Evolutionary conservation across 257 asterid species (phyloP).

Genomic region (Perilla frutescens): DNA sequence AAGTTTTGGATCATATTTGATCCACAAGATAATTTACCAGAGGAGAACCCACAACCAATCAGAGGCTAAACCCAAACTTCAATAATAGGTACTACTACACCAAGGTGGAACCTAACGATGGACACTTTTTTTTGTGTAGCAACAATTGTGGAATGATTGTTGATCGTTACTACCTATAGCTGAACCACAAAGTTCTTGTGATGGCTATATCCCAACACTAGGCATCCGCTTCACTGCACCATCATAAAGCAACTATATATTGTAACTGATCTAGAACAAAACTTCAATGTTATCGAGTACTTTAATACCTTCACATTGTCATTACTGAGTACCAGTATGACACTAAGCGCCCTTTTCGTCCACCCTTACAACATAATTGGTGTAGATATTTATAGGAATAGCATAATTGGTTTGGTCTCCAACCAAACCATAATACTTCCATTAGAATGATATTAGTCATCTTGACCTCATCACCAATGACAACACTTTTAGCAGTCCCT

Average conservation of each 20-base stretch:
- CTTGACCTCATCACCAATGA: not conserved
- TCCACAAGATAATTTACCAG: not conserved
- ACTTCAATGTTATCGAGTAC: not conserved
- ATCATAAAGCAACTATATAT: too few species aligned
- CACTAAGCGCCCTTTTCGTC: not conserved
- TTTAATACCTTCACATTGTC: not conserved
- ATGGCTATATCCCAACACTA: too few species aligned
- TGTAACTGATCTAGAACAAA: not conserved
- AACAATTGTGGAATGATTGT: not conserved
- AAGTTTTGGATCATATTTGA: not conserved
- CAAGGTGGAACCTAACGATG: not conserved
- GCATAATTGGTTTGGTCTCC: too few species aligned
- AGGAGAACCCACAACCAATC: not conserved
- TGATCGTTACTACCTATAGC: slow-evolving; percentile 7
- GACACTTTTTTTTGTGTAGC: not conserved
- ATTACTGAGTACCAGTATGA: not conserved
- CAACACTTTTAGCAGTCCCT: not conserved
- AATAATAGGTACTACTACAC: not conserved
- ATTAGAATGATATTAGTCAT: not conserved
- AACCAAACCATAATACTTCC: too few species aligned
- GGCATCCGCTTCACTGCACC: too few species aligned
- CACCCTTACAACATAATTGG: not conserved
- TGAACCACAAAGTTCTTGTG: too few species aligned
- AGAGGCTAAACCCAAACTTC: not conserved
- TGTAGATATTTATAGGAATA: not conserved